Evolutionary conservation across 148 eudicot genomes (phyloP).

Genomic region (Camellia sinensis): DNA sequence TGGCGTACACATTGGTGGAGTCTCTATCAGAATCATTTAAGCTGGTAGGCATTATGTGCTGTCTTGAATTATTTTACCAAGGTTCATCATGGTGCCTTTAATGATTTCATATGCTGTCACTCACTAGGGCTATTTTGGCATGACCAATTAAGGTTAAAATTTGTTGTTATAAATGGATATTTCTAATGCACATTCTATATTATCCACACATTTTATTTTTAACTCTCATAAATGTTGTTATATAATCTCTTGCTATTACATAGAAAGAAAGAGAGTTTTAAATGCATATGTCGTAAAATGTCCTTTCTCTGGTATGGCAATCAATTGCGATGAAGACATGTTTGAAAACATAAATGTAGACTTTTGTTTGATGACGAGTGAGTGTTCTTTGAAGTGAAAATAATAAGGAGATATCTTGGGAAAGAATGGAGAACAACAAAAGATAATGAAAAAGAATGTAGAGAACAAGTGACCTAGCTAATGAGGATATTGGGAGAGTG

Average conservation of each 20-base stretch:
- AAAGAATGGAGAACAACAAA: neutral
- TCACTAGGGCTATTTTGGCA: neutral
- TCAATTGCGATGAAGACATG: neutral
- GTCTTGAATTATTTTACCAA: neutral
- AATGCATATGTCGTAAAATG: neutral
- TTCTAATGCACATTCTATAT: too few relatives aligned
- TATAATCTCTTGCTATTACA: neutral
- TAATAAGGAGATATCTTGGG: neutral
- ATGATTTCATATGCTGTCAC: neutral
- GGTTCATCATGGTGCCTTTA: neutral
- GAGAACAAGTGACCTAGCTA: neutral
- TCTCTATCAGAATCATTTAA: constrained; percentile 89
- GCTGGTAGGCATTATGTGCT: constrained; percentile 48
- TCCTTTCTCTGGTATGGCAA: neutral
- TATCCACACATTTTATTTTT: too few relatives aligned
- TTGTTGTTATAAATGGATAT: neutral
- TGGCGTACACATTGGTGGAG: constrained; percentile 95
- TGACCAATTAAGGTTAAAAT: neutral
- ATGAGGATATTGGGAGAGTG: neutral
- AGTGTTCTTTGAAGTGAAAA: neutral
- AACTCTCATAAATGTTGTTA: too few relatives aligned
- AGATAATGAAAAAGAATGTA: neutral
- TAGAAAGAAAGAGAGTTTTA: neutral
- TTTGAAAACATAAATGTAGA: neutral
- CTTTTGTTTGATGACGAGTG: neutral